A percentile compares a stretch with the other conserved stretches of the same genome.
These are phyloP conservation scores for Apiospora hydei DNA, from an alignment of 2,329 filamentous ascomycete species.

Conservation along the genomic window DNA sequence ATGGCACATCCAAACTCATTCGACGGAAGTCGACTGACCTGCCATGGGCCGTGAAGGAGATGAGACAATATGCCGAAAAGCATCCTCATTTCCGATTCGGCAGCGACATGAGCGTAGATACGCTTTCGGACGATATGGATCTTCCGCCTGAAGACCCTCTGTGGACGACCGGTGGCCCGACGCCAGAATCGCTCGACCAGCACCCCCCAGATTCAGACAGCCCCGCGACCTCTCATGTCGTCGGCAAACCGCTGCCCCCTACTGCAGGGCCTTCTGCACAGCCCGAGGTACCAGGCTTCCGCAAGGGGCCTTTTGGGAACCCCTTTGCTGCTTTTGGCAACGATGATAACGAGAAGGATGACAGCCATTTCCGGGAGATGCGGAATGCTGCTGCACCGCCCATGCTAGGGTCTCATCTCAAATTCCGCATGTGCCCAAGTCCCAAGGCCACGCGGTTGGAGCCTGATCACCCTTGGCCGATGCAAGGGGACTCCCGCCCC, in stretches of 20 bases:
- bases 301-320: constrained; percentile 49
- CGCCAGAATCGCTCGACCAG: constrained; percentile 36
- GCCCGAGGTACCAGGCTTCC: constrained; percentile 50
- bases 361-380: constrained; percentile 52
- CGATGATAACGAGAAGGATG: constrained; percentile 47
- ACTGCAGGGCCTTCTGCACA: constrained; percentile 30
- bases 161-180: constrained; percentile 39
- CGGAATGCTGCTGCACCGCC: constrained; percentile 72
- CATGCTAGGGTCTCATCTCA: constrained; percentile 84
- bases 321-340: constrained; percentile 52
- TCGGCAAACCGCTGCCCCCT: constrained; percentile 5
- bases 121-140: constrained; percentile 41
- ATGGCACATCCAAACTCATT: constrained; percentile 46
- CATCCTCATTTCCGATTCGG: constrained; percentile 59
- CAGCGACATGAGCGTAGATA: constrained; percentile 43
- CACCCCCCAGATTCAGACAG: constrained; percentile 36
- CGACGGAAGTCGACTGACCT: constrained; percentile 69
- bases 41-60: constrained; percentile 79
- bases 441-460: constrained; percentile 87
- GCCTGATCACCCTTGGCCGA: constrained; percentile 69
- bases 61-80: constrained; percentile 79
- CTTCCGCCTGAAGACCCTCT: constrained; percentile 39
- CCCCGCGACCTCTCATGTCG: constrained; percentile 32
- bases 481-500: constrained; percentile 51
- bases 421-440: constrained; percentile 82